phyloP scores from a whole-genome alignment of 2,329 filamentous ascomycete genomes.

The Calonectria honghensis region DNA sequence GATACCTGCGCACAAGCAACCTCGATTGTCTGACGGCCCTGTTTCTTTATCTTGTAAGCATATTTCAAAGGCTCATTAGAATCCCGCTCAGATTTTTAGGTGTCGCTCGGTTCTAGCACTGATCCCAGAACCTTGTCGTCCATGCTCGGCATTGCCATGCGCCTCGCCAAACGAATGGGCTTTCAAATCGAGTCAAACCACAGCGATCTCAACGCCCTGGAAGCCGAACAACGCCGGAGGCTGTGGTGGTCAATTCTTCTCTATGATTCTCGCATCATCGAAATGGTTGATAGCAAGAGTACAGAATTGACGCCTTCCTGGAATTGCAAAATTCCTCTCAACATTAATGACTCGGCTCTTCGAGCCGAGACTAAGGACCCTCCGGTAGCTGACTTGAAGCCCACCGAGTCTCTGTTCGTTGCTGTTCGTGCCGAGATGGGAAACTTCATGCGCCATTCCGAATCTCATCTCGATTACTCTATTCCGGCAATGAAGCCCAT shows the following conservation, averaged over 20 bases:
- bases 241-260: slow-evolving; percentile 77
- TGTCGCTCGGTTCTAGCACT: slow-evolving; percentile 65
- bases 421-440: slow-evolving; percentile 64
- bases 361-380: slow-evolving; percentile 62
- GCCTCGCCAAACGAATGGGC: slow-evolving; percentile 75
- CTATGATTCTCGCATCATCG: slow-evolving; percentile 74
- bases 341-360: slow-evolving; percentile 68
- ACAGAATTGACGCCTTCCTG: slow-evolving; percentile 59
- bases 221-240: slow-evolving; percentile 76
- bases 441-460: slow-evolving; percentile 60
- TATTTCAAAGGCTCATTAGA: not conserved
- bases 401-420: slow-evolving; percentile 65
- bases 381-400: slow-evolving; percentile 52
- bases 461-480: slow-evolving; percentile 60
- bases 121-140: slow-evolving; percentile 71
- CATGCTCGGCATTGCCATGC: slow-evolving; percentile 72
- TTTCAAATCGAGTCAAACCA: slow-evolving; percentile 68
- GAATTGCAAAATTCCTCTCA: slow-evolving; percentile 66
- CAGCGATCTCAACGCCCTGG: slow-evolving; percentile 59
- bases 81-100: slow-evolving; percentile 58
- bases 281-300: slow-evolving; percentile 65
- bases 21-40: slow-evolving; percentile 74
- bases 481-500: slow-evolving; percentile 54
- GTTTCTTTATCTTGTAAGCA: slow-evolving; percentile 72
- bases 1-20: slow-evolving; percentile 69